Evolutionary conservation across 2,329 filamentous ascomycete species (phyloP), one percentile per base, ranked within the genome.

Genomic region (Beauveria brongniartii): DNA sequence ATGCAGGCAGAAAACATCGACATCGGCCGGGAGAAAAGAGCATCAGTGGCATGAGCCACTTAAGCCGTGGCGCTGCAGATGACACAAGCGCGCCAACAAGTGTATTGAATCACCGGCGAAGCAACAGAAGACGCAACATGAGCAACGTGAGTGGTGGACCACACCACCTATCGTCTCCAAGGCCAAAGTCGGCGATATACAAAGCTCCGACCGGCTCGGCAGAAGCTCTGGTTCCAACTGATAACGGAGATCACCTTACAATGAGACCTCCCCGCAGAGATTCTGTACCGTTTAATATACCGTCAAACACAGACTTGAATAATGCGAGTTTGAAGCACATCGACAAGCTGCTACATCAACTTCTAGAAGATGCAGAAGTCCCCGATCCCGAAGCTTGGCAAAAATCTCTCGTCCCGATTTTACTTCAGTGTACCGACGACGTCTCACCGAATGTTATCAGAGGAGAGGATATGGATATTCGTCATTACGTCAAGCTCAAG

Each of bases 401-500:
- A 70, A 92, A 87, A 66, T 91, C 93, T 0, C 78, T 99, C 14
- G 82, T 97, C 55, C 94, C 94, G 0, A 95, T 99, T 57, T 80
- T 99, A 22, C 79, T 97, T 24, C 89, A 89, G 67, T 94, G 92
- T 65, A 95, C 93, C 0, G 92, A 97, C 65, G 94, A 97, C 69
- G 92, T 99, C 3, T 89, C 95, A 64, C 94, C 94, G 1, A 90
- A 97, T 71, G 90, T 97, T 50, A 88, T 92, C 61, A 84, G 85
- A 60, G 92, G 92, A 30, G 94, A 99, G 72, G 90, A 94, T 70
- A 97, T 99, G 81, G 94, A 99, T 71, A 94, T 99, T 63, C 85
- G 94, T 3, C 92, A 97, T 71, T 99, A 97, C 69, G 91, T 99
- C 64, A 99, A 99, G 71, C 77, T 99, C 34, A 99, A 99, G 72